Base-by-base conservation (phyloP, 176 grass and related monocot species). In the Triticum urartu region DNA sequence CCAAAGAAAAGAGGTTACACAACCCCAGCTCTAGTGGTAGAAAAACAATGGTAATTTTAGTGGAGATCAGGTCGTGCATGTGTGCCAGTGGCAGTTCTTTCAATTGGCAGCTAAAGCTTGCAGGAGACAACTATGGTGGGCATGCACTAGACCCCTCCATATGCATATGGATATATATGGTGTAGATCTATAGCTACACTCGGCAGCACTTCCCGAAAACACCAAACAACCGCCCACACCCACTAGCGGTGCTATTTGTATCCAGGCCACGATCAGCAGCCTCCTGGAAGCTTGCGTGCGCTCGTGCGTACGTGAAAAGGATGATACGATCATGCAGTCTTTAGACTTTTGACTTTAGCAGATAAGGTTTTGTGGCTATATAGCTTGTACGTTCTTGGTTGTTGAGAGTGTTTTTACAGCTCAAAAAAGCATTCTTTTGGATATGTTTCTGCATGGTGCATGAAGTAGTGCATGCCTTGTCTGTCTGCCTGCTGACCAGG, bases 171-270 rank as follows among this genome's bases (percentile, higher is more conserved):
- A 73, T 73, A 73, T 47, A 73, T 73, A 73, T 73, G 71, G 39
- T 73, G 3, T 65, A 39, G 71, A 39, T 40, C 30, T 50, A 64
- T 33, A 15, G 59, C 47, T 82, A 75, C 42, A 28, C 24, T 67
- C 25, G 10, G 58, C 68, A 87, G 58, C 54, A 74, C 20, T 90
- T 79, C 34, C 67, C 73, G 15, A 50, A 79, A 75, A 59, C 62
- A 84, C 35, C 28, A 74, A 83, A 45, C 89, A 75, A 56, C 24
- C 58, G 12, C 54, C 18, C 58, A 12, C 54, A 34, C 56, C 66
- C 75, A 84, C 67, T 84, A 80, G 20, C 15, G 64, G 25, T 43
- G 63, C 75, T 80, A 80, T 84, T 84, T 84, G 86, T 75, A 60
- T 75, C 75, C 68, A 83, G 75, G 40, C 63, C 45, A 38, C 81